Base-by-base conservation (phyloP, 805 yeast species). In the Candida parachauliodes region DNA sequence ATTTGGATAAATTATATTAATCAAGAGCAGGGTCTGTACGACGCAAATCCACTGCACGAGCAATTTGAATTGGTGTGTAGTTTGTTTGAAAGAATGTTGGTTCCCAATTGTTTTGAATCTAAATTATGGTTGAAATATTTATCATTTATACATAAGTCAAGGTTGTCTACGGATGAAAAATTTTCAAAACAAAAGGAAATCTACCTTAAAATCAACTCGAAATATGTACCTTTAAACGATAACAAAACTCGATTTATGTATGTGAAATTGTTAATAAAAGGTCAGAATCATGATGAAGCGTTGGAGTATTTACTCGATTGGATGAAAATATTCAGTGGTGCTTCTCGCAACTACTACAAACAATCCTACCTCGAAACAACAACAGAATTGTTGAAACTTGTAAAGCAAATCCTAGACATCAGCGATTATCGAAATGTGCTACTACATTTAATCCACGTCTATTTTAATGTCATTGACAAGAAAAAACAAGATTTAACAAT, bases 51-150 rank as follows among this genome's bases (percentile, higher is more conserved):
- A 4, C 24, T 8, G 27, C 32, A 26, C 10, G 27, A 32, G 11
- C 51, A 49, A 17, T 40, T 37, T 8, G 54, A 57, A 4, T 57
- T 68, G 16, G 63, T 75, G 1, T 55, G 58, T 6, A 60, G 72
- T 6, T 51, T 85, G 1, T 89, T 82, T 57, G 91, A 85, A 54
- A 68, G 96, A 40, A 77, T 87, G 12, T 60, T 91, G 8, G 63
- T 85, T 1, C 86, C 94, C 0, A 73, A 81, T 36, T 83, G 88
- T 28, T 59, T 60, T 15, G 64, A 71, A 32, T 77, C 76, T 22
- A 64, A 63, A 11, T 54, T 87, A 14, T 91, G 98, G 98, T 50
- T 77, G 12, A 72, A 72, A 38, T 89, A 83, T 52, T 41, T 77
- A 6, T 59, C 73, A 2, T 88, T 80, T 72, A 49, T 77, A 18